A percentile compares a stretch with the other conserved stretches of the same genome.
phyloP scores from a whole-genome alignment of 768 basidiomycete genomes.

The Tylopilus balloui region DNA sequence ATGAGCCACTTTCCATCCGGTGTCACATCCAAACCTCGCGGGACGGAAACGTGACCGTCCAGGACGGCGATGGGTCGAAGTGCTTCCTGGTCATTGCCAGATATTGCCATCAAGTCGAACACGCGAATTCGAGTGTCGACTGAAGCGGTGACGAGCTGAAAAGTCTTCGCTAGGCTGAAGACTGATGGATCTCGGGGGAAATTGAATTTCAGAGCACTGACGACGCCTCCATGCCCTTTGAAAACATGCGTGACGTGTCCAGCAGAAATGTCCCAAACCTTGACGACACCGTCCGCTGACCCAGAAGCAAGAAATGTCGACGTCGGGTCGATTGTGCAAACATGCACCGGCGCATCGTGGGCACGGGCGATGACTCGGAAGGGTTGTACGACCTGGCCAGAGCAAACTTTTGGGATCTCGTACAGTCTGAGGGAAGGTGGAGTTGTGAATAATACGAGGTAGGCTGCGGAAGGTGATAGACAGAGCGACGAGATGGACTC shows the following conservation, averaged over 20 bases:
- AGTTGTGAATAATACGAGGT: constrained; percentile 76
- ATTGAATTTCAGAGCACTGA: constrained; percentile 85
- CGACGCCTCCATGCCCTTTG: constrained; percentile 96
- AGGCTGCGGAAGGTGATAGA: constrained; percentile 67
- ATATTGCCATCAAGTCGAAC: constrained; percentile 75
- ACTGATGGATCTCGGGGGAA: constrained; percentile 61
- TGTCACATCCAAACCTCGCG: constrained; percentile 83
- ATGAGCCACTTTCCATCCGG: constrained; percentile 85
- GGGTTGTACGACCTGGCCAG: constrained; percentile 56
- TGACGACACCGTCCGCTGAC: constrained; percentile 93
- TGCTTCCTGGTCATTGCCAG: constrained; percentile 49
- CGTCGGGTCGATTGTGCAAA: constrained; percentile 78
- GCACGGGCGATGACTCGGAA: constrained; percentile 75
- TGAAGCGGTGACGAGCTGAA: constrained; percentile 86
- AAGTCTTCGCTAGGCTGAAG: constrained; percentile 44
- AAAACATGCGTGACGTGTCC: constrained; percentile 93
- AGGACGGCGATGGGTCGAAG: constrained; percentile 74
- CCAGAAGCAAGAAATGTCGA: constrained; percentile 93
- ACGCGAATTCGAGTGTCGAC: constrained; percentile 91
- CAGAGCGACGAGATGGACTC: constrained; percentile 82
- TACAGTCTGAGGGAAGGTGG: constrained; percentile 81
- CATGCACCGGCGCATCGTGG: constrained; percentile 92
- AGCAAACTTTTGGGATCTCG: constrained; percentile 55
- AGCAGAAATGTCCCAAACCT: constrained; percentile 88
- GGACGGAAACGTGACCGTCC: constrained; percentile 94